Conservation (phyloP, 345 rosid species). For the Streptanthus diversifolius region DNA sequence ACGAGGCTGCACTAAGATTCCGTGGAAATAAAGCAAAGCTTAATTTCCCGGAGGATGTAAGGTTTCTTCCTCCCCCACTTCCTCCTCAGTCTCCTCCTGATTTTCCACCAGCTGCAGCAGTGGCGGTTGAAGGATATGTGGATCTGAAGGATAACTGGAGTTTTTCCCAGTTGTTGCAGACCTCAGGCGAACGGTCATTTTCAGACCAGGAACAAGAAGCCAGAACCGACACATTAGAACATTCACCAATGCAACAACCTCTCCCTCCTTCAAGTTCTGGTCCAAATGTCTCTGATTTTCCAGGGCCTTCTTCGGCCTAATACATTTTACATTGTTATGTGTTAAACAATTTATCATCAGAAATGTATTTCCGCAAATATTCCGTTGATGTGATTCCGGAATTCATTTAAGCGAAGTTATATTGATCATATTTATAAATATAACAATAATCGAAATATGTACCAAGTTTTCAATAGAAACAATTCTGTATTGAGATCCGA, state of each 20-base stretch:
- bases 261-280: conserved; percentile 9
- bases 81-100: not conserved
- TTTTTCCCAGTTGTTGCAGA: conserved; percentile 50
- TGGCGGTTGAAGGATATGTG: conserved; percentile 9
- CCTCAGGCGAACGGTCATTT: conserved; percentile 21
- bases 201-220: not conserved
- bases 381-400: not conserved
- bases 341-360: not conserved
- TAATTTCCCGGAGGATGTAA: conserved; percentile 72
- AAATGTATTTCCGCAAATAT: not conserved
- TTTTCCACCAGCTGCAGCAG: not conserved
- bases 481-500: not conserved
- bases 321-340: not conserved
- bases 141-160: conserved; percentile 42
- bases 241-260: not conserved
- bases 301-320: not conserved
- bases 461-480: not conserved
- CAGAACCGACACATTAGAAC: not conserved
- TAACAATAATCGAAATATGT: not conserved
- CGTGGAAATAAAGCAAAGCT: conserved; percentile 81
- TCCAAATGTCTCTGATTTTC: not conserved
- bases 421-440: not conserved
- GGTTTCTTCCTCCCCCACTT: conserved; percentile 21
- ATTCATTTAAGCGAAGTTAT: not conserved
- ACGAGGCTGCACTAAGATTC: conserved; percentile 79